Evolutionary conservation across 2,329 filamentous ascomycete genomes (phyloP).

Genomic region (Didymosphaeria variabile): DNA sequence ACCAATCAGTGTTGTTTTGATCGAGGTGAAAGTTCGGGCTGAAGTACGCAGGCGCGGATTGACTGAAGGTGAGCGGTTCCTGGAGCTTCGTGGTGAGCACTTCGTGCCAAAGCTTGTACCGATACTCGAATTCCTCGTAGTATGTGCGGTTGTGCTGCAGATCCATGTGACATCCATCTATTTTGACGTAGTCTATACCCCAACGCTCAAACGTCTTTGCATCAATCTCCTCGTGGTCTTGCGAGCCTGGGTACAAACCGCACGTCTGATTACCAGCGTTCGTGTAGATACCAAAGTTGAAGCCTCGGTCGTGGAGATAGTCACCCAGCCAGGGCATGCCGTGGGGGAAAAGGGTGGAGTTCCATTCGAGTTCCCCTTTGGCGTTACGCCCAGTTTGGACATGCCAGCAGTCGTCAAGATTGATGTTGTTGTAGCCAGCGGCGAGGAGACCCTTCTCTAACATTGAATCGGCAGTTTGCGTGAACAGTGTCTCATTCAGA

Average conservation of each 20-base stretch:
- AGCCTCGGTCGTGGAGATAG: constrained; percentile 51
- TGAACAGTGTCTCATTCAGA: constrained; percentile 60
- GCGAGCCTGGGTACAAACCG: constrained; percentile 55
- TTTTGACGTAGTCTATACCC: constrained; percentile 51
- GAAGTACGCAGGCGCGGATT: constrained; percentile 60
- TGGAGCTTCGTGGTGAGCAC: constrained; percentile 47
- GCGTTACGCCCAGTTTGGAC: constrained; percentile 40
- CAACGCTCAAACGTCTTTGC: constrained; percentile 51
- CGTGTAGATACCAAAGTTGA: constrained; percentile 59
- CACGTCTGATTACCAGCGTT: constrained; percentile 57
- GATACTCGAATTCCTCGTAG: constrained; percentile 34
- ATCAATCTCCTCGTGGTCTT: constrained; percentile 54
- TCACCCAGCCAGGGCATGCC: constrained; percentile 55
- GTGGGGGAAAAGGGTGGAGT: constrained; percentile 53
- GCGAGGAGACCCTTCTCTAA: constrained; percentile 51
- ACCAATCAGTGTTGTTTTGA: constrained; percentile 55
- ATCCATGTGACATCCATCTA: constrained; percentile 32
- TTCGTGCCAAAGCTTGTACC: constrained; percentile 55
- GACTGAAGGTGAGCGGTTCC: constrained; percentile 55
- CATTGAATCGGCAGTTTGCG: constrained; percentile 59
- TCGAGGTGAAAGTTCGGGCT: constrained; percentile 35
- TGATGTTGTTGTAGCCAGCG: constrained; percentile 52
- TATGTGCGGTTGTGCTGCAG: constrained; percentile 28
- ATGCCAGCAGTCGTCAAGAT: constrained; percentile 60
- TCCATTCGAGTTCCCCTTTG: constrained; percentile 54